A percentile compares a stretch with the other conserved stretches of the same genome.
Conservation (phyloP, 495 filamentous ascomycete genomes). For the Wilcoxina mikolae region DNA sequence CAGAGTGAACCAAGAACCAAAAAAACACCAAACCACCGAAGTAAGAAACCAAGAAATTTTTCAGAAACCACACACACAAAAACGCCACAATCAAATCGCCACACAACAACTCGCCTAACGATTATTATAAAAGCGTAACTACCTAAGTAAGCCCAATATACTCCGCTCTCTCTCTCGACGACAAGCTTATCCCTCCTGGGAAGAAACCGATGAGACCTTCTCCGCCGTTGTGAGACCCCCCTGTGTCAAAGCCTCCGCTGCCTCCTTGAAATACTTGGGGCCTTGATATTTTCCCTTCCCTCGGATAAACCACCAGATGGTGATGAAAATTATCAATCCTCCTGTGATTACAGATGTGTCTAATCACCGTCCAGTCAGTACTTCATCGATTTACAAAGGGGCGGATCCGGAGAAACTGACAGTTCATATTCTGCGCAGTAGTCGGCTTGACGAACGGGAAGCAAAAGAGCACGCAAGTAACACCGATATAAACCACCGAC, state of each 20-base stretch:
- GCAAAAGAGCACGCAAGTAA: constrained; percentile 60
- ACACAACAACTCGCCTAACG: no score
- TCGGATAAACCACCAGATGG: constrained; percentile 52
- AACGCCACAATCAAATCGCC: no score
- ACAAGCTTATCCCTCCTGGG: no score
- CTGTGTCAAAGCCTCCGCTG: constrained; percentile 16
- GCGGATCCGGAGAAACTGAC: constrained; percentile 16
- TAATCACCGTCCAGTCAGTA: neutral
- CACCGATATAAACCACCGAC: constrained; percentile 47
- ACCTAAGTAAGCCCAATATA: no score
- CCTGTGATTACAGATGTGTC: constrained; percentile 46
- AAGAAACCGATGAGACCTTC: no score
- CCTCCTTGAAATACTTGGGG: constrained; percentile 34
- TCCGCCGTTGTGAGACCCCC: no score
- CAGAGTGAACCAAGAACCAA: no score
- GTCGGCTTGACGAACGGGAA: constrained; percentile 51
- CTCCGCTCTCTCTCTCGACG: no score
- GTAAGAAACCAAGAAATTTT: no score
- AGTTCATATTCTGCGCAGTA: constrained; percentile 50
- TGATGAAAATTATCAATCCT: constrained; percentile 39
- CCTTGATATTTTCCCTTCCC: constrained; percentile 42
- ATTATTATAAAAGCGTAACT: no score
- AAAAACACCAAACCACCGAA: no score
- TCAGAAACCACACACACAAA: no score
- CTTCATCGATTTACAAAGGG: neutral